These are phyloP conservation scores for Malus sylvestris DNA, from an alignment of 306 rosid genomes.

Conservation along the genomic window DNA sequence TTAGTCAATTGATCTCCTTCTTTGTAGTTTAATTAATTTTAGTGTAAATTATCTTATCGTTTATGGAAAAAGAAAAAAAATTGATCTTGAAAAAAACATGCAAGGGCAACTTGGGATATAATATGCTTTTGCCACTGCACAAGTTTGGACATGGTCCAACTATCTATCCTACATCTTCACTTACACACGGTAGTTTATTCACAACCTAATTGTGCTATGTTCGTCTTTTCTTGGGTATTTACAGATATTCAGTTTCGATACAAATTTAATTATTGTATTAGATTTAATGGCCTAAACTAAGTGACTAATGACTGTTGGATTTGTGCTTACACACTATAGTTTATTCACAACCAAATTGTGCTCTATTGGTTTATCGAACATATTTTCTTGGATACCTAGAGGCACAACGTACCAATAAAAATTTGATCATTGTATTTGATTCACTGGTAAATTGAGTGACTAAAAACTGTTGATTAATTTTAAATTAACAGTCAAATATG, in stretches of 20 bases:
- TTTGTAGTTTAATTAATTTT: too few relatives aligned
- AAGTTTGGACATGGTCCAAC: not conserved
- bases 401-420: not conserved
- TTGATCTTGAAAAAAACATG: too few relatives aligned
- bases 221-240: too few relatives aligned
- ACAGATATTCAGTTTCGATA: too few relatives aligned
- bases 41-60: too few relatives aligned
- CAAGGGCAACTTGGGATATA: not conserved
- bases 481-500: not conserved
- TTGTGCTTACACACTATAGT: not conserved
- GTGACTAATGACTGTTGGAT: too few relatives aligned
- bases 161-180: not conserved
- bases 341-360: not conserved
- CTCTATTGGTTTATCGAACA: not conserved
- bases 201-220: too few relatives aligned
- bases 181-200: not conserved
- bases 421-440: too few relatives aligned
- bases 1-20: too few relatives aligned
- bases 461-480: not conserved
- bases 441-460: not conserved
- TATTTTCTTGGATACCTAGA: not conserved
- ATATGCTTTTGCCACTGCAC: not conserved
- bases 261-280: too few relatives aligned
- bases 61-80: too few relatives aligned
- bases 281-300: too few relatives aligned